phyloP scores from a whole-genome alignment of 2,329 filamentous ascomycete species.

The Harringtonia aguacate region DNA sequence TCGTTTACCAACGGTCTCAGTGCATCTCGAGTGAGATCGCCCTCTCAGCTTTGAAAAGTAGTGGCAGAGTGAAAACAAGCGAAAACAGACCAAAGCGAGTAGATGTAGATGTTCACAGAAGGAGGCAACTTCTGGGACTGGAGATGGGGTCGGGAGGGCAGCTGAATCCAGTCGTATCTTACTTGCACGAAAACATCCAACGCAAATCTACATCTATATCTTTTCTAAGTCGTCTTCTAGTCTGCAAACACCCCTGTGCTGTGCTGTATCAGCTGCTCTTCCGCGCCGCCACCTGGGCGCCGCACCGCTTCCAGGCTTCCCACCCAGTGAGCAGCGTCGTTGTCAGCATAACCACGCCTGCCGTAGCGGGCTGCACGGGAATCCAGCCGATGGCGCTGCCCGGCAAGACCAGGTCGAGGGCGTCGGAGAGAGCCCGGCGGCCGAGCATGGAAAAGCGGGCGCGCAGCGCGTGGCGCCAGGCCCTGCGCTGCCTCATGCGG shows the following conservation, averaged over 20 bases:
- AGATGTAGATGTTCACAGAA: no score
- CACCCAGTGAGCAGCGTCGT: constrained; percentile 50
- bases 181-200: no score
- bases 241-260: background rate
- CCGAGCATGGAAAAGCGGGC: constrained; percentile 23
- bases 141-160: no score
- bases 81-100: no score
- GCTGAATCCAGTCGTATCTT: no score
- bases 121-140: no score
- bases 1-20: no score
- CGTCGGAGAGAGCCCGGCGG: constrained; percentile 42
- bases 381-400: constrained; percentile 51
- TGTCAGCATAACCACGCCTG: constrained; percentile 48
- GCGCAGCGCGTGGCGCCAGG: constrained; percentile 5
- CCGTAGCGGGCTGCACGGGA: constrained; percentile 33
- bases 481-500: constrained; percentile 22
- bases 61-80: no score
- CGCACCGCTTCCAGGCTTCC: constrained; percentile 46
- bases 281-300: constrained; percentile 1
- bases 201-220: no score
- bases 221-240: no score
- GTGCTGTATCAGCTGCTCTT: background rate
- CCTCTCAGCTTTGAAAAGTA: no score
- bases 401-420: constrained; percentile 53
- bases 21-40: no score